Base-by-base conservation (phyloP, 176 grass and related monocot species). In the Oryza nivara region DNA sequence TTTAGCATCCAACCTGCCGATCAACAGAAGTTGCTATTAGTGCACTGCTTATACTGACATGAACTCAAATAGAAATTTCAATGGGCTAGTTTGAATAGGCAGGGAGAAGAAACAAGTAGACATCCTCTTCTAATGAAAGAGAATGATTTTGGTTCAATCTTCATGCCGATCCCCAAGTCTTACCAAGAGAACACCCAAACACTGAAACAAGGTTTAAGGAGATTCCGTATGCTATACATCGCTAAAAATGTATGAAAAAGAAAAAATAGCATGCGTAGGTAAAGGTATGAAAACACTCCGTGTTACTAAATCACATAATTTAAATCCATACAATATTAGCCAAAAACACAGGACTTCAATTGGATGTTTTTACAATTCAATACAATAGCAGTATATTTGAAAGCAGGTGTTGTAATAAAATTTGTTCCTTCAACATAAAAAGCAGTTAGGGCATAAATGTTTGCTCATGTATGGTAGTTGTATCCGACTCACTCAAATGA, bases 1-100 rank as follows among this genome's bases (percentile, higher is more conserved):
- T 89, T 30, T 41, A 11, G 38, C 34, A 3, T 43, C 45, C 47
- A 35, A 19, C 73, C 88, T 86, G 79, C 11, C 13, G 19, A 3
- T 43, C 16, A 84, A 32, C 15, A 17, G 3, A 77, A 67, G 3
- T 0, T 1, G 0, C 20, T 65, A 12, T 85, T 9, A 89, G 88
- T 1, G 51, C 12, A 44, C 30, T 14, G 40, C 10, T 28, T 25
- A 61, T 13, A 10, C 6, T 88, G 2, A 17, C 8, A 44, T 44
- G 43, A 44, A 44, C 43, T 10, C 43, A 61, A 81, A 22, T 34
- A 44, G 16, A 17, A 40, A 56, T 0, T 30, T 8, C 3, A 46
- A 14, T 46, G 13, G 43, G 1, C 30, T 41, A 63, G 58, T 23
- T 63, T 63, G 58, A 63, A 61, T 61, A 2, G 14, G 8, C 56